phyloP scores from a whole-genome alignment of 345 rosid species.

The Nephelium lappaceum region DNA sequence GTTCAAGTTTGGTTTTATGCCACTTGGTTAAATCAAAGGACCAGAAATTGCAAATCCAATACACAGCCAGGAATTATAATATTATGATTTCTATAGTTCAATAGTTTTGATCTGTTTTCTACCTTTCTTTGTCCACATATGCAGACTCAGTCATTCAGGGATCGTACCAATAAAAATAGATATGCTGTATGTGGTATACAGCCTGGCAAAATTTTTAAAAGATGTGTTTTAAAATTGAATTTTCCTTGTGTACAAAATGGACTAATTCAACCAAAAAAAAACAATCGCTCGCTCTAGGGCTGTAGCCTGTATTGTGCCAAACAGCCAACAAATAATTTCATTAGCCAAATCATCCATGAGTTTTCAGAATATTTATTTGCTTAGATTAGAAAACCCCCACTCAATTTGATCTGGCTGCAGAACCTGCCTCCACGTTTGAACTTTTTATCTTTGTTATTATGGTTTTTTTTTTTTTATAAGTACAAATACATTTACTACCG shows the following conservation, averaged over 20 bases:
- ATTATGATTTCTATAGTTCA: neutral
- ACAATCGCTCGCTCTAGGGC: neutral
- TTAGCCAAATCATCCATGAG: neutral
- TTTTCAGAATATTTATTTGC: neutral
- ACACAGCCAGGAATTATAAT: neutral
- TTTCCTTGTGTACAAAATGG: neutral
- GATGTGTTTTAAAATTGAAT: neutral
- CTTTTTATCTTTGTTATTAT: neutral
- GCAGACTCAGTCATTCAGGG: neutral
- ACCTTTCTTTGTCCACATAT: neutral
- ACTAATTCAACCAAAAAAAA: neutral
- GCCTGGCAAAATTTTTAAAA: neutral
- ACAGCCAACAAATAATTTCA: neutral
- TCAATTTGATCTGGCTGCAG: too few species aligned
- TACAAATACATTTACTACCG: too few species aligned
- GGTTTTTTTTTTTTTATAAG: too few species aligned
- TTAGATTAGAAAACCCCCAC: neutral
- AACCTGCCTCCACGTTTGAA: too few species aligned
- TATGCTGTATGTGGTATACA: too few species aligned
- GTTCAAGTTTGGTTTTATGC: neutral
- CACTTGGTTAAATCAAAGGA: neutral
- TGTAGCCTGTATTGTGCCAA: neutral
- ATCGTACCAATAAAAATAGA: too few species aligned
- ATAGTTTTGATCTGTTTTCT: too few species aligned
- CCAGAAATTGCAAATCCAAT: neutral